These are phyloP conservation scores for Leishmania martiniquensis DNA, from an alignment of 208 protist genomes.

Conservation along the genomic window DNA sequence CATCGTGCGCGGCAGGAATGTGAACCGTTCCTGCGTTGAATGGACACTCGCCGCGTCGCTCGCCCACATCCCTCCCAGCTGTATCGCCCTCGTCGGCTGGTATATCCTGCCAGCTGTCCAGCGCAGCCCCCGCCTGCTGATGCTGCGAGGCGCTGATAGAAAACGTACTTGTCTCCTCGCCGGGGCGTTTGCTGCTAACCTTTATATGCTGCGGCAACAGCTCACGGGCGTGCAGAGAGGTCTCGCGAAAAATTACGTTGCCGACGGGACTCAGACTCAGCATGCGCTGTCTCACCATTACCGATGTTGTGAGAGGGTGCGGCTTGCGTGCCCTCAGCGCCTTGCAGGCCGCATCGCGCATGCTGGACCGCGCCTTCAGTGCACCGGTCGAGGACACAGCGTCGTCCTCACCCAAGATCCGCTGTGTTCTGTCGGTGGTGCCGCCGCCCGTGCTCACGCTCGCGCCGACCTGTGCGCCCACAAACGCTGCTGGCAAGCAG, in stretches of 20 bases:
- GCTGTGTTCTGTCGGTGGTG: neutral
- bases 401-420: neutral
- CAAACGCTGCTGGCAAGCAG: neutral
- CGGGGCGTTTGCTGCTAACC: neutral
- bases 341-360: conserved; percentile 16
- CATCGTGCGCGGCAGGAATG: conserved; percentile 15
- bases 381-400: neutral
- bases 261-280: conserved; percentile 38
- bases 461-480: neutral
- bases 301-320: conserved; percentile 17
- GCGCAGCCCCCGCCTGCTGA: neutral
- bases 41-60: neutral
- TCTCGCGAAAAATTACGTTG: conserved; percentile 43
- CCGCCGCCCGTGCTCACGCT: neutral
- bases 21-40: neutral
- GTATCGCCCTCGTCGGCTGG: neutral
- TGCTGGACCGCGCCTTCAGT: neutral
- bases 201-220: neutral
- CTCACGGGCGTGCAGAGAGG: neutral
- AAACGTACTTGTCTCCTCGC: neutral
- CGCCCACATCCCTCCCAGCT: neutral
- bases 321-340: conserved; percentile 21
- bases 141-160: neutral
- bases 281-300: conserved; percentile 36
- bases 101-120: neutral